phyloP scores from a whole-genome alignment of 805 yeast species.

The Wickerhamiella parazyma region DNA sequence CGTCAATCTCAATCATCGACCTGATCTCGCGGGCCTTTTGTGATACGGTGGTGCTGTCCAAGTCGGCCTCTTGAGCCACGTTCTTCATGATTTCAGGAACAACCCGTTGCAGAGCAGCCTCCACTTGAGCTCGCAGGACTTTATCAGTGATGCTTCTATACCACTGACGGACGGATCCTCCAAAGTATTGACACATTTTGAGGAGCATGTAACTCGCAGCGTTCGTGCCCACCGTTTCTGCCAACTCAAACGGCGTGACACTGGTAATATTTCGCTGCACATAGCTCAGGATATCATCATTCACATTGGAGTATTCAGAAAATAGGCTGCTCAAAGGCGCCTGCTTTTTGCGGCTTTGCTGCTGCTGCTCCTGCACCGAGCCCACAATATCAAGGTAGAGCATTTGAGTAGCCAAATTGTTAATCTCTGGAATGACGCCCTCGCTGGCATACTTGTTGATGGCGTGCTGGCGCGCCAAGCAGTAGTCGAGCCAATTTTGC shows the following conservation, averaged over 20 bases:
- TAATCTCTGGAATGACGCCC: neutral
- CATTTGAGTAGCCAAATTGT: neutral
- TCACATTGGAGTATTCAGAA: neutral
- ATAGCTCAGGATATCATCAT: neutral
- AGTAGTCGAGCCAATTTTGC: neutral
- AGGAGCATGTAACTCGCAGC: neutral
- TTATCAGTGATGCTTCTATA: slow-evolving; percentile 17
- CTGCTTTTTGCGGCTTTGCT: neutral
- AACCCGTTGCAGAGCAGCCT: slow-evolving; percentile 6
- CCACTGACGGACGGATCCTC: slow-evolving; percentile 16
- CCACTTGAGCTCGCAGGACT: slow-evolving; percentile 11
- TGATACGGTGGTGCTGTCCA: slow-evolving; percentile 11
- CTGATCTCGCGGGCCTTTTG: slow-evolving; percentile 17
- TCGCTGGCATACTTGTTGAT: neutral
- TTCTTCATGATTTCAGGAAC: slow-evolving; percentile 15
- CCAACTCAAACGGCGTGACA: neutral
- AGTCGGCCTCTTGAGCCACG: slow-evolving; percentile 6
- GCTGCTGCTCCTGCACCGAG: neutral
- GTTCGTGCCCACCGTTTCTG: neutral
- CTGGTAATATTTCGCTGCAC: neutral
- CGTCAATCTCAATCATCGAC: slow-evolving; percentile 18
- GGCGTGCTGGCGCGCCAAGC: neutral
- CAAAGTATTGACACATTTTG: slow-evolving; percentile 2
- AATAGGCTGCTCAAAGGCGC: neutral
- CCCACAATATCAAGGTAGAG: slow-evolving; percentile 7